Conservation (phyloP, 176 grass and related monocot species). For the bread wheat (Triticum aestivum) region IWGSC_CS_RefSeq_v2.1 NC_057805.1:145237397-145237896, state of each 20-base stretch:
- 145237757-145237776: conserved; percentile 65
- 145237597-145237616: conserved; percentile 81
- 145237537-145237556: conserved; percentile 57
- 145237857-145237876: neutral
- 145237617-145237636: conserved; percentile 75
- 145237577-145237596: conserved; percentile 67
- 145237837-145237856: conserved; percentile 16
- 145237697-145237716: conserved; percentile 51
- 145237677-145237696: conserved; percentile 74
- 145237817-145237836: conserved; percentile 68
- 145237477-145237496: neutral
- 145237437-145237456: neutral
- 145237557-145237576: conserved; percentile 57
- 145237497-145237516: neutral
- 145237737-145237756: conserved; percentile 73
- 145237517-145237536: neutral
- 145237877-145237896: neutral
- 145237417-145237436: neutral
- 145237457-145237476: neutral
- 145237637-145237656: conserved; percentile 68
- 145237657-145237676: conserved; percentile 64
- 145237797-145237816: conserved; percentile 72
- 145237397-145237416: no score
- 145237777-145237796: conserved; percentile 61
- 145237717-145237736: conserved; percentile 62